phyloP scores from a whole-genome alignment of 106 monocot species.

The Acorus gramineus region DNA sequence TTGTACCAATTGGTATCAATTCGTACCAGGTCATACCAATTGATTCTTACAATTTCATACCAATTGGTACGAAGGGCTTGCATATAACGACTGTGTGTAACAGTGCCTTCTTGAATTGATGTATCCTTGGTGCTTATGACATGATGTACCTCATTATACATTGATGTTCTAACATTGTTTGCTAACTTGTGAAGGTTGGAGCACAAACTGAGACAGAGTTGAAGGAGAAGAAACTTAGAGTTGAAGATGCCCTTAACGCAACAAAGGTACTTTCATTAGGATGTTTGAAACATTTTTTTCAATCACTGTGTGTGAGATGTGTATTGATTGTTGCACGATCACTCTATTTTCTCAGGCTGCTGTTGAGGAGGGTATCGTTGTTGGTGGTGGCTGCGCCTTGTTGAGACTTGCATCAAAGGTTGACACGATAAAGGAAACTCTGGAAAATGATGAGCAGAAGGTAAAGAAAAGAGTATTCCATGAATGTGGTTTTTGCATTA shows the following conservation, averaged over 20 bases:
- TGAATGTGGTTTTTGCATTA: too few relatives aligned
- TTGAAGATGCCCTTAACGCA: conserved; percentile 78
- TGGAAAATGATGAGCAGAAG: conserved; percentile 75
- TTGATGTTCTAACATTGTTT: neutral
- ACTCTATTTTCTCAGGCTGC: conserved; percentile 33
- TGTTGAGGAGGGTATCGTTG: conserved; percentile 77
- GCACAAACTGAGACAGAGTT: conserved; percentile 76
- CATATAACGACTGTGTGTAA: too few relatives aligned
- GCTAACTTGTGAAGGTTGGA: conserved; percentile 40
- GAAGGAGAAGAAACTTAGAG: conserved; percentile 72
- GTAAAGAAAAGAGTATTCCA: conserved; percentile 6
- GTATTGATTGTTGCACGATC: neutral
- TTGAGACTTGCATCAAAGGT: conserved; percentile 60
- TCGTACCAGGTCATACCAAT: too few relatives aligned
- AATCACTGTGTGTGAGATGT: neutral
- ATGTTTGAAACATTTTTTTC: too few relatives aligned
- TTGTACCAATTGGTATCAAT: too few relatives aligned
- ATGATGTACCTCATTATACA: too few relatives aligned
- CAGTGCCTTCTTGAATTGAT: too few relatives aligned
- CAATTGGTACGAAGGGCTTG: too few relatives aligned
- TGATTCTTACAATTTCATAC: too few relatives aligned
- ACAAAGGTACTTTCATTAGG: conserved; percentile 37
- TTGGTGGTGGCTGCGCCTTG: conserved; percentile 71
- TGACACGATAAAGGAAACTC: conserved; percentile 57
- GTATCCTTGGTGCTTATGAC: too few relatives aligned